Base-by-base conservation (phyloP, 208 protist species). In the Wallacemonas sp. region DNA sequence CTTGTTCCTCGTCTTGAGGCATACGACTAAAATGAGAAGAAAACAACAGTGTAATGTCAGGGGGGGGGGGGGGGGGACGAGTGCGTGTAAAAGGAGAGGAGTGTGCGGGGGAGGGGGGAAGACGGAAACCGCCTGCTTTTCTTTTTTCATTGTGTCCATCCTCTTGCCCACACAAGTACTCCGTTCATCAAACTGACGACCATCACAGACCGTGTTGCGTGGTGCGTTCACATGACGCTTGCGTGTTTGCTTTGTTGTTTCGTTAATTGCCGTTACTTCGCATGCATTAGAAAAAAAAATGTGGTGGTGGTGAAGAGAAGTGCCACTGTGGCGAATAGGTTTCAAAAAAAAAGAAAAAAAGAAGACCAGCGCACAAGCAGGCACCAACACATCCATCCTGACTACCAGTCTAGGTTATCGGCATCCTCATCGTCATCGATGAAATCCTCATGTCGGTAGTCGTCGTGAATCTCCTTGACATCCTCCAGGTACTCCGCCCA, bases 401-500 rank as follows among this genome's bases (percentile, higher is more conserved):
- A n/a, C n/a, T n/a, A n/a, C n/a, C n/a, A n/a, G n/a, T n/a, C n/a
- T n/a, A n/a, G n/a, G n/a, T n/a, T n/a, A n/a, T n/a, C n/a, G n/a
- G n/a, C n/a, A 26, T 77, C 57, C 10, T 65, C 54, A 18, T 81
- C 67, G 18, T 77, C 71, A 28, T 79, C 70, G 0, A 76, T 70
- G 59, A 52, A 71, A 18, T 70, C 76, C 7, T 61, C 72, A 68
- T 93, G 89, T 61, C 84, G 54, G 68, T 95, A 95, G 67, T 90
- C 82, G 67, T 95, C 89, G 32, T 61, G 61, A 11, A 95, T 67
- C 45, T 85, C 55, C 48, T 75, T 12, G 8, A 81, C 78, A n/a
- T 88, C 84, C 65, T 95, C 87, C 57, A 86, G 11, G 2, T 48
- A 48, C 68, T 95, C 89, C 39, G 32, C 64, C 89, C 89, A 95